phyloP scores from a whole-genome alignment of 208 protist genomes.

The Trypanosoma melophagium region DNA sequence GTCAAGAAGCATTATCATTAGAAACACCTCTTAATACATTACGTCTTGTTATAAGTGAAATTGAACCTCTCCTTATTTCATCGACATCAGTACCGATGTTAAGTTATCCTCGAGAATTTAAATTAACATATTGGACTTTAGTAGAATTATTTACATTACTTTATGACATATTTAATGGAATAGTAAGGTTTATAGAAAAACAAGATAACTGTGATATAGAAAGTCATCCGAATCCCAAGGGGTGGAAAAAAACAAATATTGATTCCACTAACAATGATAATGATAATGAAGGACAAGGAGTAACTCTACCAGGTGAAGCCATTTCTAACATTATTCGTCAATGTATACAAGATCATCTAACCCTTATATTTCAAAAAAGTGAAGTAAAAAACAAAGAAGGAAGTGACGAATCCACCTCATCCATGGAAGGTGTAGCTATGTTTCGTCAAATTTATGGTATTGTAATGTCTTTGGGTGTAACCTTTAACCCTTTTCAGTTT shows the following conservation, averaged over 20 bases:
- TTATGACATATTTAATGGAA: slow-evolving; percentile 34
- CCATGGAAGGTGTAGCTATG: slow-evolving; percentile 29
- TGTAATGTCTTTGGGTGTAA: slow-evolving; percentile 78
- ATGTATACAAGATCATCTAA: slow-evolving; percentile 21
- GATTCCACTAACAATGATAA: not conserved
- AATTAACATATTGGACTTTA: slow-evolving; percentile 59
- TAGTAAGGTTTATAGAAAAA: slow-evolving; percentile 27
- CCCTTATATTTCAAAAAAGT: not conserved
- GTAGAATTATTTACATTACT: slow-evolving; percentile 58
- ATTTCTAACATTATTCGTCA: slow-evolving; percentile 11
- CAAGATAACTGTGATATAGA: not conserved
- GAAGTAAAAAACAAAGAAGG: not conserved
- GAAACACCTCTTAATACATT: slow-evolving; percentile 38
- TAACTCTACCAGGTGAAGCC: slow-evolving; percentile 14
- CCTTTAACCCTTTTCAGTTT: slow-evolving; percentile 82
- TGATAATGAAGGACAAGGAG: slow-evolving; percentile 1
- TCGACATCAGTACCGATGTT: slow-evolving; percentile 16
- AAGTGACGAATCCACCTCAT: not conserved
- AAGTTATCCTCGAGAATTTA: slow-evolving; percentile 62
- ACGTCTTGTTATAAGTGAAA: slow-evolving; percentile 44
- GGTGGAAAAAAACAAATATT: not conserved
- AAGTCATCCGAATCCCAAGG: not conserved
- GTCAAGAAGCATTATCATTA: slow-evolving; percentile 65
- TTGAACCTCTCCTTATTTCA: slow-evolving; percentile 36
- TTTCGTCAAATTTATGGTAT: slow-evolving; percentile 70